Base-by-base conservation (phyloP, 192 early-diverging fungal species). In the Cladochytrium replicatum region DNA sequence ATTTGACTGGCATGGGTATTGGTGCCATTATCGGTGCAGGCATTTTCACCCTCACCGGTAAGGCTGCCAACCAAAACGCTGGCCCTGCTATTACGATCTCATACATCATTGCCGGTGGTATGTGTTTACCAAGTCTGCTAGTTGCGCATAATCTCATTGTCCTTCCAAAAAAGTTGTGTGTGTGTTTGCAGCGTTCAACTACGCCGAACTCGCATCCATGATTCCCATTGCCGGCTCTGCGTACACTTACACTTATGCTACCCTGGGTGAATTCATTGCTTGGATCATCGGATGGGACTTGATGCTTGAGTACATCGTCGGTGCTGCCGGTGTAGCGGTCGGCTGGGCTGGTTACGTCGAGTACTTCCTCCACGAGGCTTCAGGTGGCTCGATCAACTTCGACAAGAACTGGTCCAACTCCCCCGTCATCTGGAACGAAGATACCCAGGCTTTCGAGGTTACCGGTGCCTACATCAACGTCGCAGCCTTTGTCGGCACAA, bases 281-380 rank as follows among this genome's bases (percentile, higher is more conserved):
- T 93, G 91, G 91, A 84, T 88, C 32, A 84, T 90, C 52, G 89
- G 87, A 9, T 93, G 91, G 91, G 84, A 89, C 63, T 61, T 93
- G 39, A 83, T 88, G 7, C 63, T 93, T 24, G 90, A 93, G 65
- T 93, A 89, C 58, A 66, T 89, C 59, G 82, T 91, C 13, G 84
- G 84, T 2, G 83, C 87, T 17, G 83, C 88, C 0, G 82, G 86
- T 0, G 86, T 90, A 25, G 79, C 87, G 8, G 70, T 76, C 51
- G 84, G 88, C 5, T 94, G 88, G 86, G 86, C 88, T 13, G 70
- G 63, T 0, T 94, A 94, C 55, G 67, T 94, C 52, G 78, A 75
- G 5, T 58, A 58, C 2, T 85, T 92, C 43, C 64, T 89, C 34
- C 15, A 41, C 8, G 80, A 86, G 43, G 77, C 78, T 5, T 83